phyloP scores from a whole-genome alignment of 768 basidiomycete genomes.

The Leucocoprinus leucothites region DNA sequence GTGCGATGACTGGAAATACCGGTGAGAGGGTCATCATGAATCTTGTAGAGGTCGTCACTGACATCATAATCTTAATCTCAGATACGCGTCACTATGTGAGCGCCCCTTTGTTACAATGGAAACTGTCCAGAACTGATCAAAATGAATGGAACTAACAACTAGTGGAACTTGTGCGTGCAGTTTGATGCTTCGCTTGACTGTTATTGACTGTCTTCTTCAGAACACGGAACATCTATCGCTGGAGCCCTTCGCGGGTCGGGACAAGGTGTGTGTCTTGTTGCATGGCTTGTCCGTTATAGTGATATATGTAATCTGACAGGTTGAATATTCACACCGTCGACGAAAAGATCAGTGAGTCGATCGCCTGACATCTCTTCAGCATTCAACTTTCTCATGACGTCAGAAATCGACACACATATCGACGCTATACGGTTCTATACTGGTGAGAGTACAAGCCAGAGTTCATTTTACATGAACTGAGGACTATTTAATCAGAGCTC shows the following conservation, averaged over 20 bases:
- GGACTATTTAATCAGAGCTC: not conserved
- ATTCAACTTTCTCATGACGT: not conserved
- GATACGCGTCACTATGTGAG: slow-evolving; percentile 30
- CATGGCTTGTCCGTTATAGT: not conserved
- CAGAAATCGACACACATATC: slow-evolving; percentile 25
- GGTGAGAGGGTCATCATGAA: slow-evolving; percentile 13
- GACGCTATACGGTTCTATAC: slow-evolving; percentile 28
- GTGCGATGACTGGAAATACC: slow-evolving; percentile 30
- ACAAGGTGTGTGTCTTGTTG: slow-evolving; percentile 18
- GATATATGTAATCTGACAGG: slow-evolving; percentile 12
- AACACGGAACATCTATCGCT: slow-evolving; percentile 27
- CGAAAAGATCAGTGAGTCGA: slow-evolving; percentile 26
- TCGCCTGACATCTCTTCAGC: not conserved
- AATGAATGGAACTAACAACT: not conserved
- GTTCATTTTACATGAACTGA: not conserved
- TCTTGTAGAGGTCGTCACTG: not conserved
- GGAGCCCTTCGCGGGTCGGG: slow-evolving; percentile 25
- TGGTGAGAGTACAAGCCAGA: slow-evolving; percentile 13
- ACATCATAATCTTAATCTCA: not conserved
- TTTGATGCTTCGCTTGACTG: not conserved
- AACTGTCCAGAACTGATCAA: not conserved
- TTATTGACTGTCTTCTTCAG: slow-evolving; percentile 11
- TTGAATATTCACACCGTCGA: slow-evolving; percentile 27
- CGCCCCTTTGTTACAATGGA: not conserved
- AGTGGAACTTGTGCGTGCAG: slow-evolving; percentile 25